Percentiles rank a stretch among this genome's conserved stretches.
These are phyloP conservation scores for Xylaria palmicola DNA, from an alignment of 495 filamentous ascomycete genomes.

Conservation along the genomic window DNA sequence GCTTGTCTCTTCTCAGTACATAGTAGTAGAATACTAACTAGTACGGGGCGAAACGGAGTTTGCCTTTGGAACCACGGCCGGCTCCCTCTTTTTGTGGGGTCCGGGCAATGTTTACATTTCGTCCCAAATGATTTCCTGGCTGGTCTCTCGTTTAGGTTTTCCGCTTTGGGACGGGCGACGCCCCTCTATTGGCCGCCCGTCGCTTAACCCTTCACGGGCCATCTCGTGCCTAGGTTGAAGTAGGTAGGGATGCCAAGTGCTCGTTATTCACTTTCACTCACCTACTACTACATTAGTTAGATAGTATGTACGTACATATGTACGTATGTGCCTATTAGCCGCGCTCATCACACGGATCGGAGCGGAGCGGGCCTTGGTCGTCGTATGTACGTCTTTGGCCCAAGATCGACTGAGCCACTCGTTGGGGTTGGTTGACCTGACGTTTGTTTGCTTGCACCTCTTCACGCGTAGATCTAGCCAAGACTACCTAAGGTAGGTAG, in stretches of 20 bases:
- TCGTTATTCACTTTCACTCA: no score
- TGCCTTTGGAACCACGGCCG: no score
- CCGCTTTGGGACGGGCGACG: background rate
- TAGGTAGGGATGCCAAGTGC: no score
- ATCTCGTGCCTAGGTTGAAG: no score
- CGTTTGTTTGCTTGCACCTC: no score
- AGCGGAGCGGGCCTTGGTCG: background rate
- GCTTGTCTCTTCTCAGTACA: background rate
- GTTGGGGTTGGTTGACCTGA: no score
- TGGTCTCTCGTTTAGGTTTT: slow-evolving; percentile 6
- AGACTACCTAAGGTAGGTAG: no score
- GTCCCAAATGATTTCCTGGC: background rate
- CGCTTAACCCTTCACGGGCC: no score
- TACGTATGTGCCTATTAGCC: background rate
- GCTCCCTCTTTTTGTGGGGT: slow-evolving; percentile 1
- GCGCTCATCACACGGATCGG: background rate
- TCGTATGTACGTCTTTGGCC: background rate
- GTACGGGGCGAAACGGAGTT: no score
- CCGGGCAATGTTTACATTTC: background rate
- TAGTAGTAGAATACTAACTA: background rate
- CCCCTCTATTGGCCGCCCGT: background rate
- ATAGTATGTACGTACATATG: background rate
- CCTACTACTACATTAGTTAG: no score
- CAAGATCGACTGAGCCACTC: background rate
- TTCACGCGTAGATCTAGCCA: no score